Evolutionary conservation across 2,329 filamentous ascomycete species (phyloP), one percentile per base, ranked within the genome.

Genomic region (Lizonia empirigonia): DNA sequence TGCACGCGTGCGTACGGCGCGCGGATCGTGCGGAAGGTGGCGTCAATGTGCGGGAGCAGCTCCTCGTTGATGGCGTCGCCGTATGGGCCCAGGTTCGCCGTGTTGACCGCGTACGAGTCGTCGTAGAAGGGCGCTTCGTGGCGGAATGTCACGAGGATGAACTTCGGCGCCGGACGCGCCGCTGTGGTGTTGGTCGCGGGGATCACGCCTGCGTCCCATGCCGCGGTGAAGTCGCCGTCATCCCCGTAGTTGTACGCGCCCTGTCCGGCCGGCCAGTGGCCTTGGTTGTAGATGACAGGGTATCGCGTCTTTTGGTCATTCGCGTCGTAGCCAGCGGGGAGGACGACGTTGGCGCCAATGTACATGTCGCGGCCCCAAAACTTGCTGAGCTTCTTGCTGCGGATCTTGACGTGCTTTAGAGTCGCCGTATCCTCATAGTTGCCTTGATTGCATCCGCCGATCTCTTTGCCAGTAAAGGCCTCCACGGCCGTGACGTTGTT

Each of bases 41-140:
- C 41, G 26, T 75, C 72, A 19, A 75, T 53, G 23, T 64, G 45
- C 0, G 73, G 71, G 6, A 75, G 65, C 2, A 75, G 60, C 40
- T 75, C 73, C n/a, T 75, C 71, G 52, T 75, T 75, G 57, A 75
- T 66, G 1, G 72, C 72, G 19, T 74, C 72, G 8, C 73, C 73
- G 30, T 69, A 75, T 3, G 73, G 73, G 3, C 73, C 73, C 6
- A 75, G 57, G 37, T 75, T 75, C 2, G 72, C 71, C 0, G 70
- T 72, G 44, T 75, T 75, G 33, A 74, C 72, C 0, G 66, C 71
- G 45, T 74, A 74, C 0, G 71, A 74, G 41, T 75, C 71, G 42
- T 75, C 72, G 52, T 74, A 75, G 44, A 65, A 74, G 0, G 72
- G 66, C 0, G 64, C 55, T 54, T 75, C 72, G 36, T 74, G 73